Evolutionary conservation across 139 green algal genomes (phyloP).

Genomic region (Coelastrella sp.): DNA sequence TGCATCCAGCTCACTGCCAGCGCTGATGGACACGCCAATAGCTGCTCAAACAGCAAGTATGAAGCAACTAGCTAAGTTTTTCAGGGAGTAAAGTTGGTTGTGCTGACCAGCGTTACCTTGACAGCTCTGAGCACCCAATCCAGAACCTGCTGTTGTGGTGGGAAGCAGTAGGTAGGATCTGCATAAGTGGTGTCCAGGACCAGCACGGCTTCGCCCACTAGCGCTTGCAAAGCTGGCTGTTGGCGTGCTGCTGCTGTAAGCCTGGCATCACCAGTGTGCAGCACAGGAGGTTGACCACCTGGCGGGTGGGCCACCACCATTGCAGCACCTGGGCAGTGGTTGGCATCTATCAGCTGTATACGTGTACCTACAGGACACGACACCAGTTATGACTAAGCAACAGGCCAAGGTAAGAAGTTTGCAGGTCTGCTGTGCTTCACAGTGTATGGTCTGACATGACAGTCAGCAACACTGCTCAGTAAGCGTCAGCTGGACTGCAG

Average conservation of each 20-base stretch:
- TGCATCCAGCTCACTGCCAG: too few species aligned
- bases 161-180: constrained; percentile 67
- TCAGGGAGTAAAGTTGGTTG: too few species aligned
- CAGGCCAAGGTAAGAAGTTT: neutral
- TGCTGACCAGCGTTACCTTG: constrained; percentile 66
- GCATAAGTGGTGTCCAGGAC: constrained; percentile 90
- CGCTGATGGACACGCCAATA: too few species aligned
- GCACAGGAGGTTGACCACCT: constrained; percentile 62
- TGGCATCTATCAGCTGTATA: constrained; percentile 76
- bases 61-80: too few species aligned
- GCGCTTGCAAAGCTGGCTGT: constrained; percentile 67
- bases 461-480: too few species aligned
- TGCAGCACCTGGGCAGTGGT: constrained; percentile 84
- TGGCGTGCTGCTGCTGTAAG: constrained; percentile 49
- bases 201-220: constrained; percentile 68
- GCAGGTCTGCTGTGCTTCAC: too few species aligned
- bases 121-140: constrained; percentile 52
- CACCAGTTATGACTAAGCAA: neutral
- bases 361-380: constrained; percentile 7
- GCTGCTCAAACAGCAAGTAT: too few species aligned
- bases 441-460: neutral
- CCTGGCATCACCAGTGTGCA: constrained; percentile 87
- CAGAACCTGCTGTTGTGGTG: constrained; percentile 63
- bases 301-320: constrained; percentile 69
- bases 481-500: too few species aligned